Evolutionary conservation across 306 rosid genomes (phyloP), one percentile per base, ranked within the genome.

Genomic region (Quercus agrifolia): DNA sequence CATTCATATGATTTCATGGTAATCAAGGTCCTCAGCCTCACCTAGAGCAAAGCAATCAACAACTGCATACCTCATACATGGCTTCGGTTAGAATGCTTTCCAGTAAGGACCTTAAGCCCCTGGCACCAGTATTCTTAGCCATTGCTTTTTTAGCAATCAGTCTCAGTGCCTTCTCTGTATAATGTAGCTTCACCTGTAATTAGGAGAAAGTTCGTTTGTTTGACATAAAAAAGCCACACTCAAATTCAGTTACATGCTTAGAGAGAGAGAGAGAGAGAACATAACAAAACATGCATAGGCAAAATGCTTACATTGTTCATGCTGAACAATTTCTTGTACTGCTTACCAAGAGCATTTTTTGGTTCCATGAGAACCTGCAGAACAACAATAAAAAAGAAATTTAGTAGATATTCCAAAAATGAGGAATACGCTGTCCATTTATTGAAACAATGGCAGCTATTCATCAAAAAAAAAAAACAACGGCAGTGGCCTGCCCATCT

Each of bases 91-190:
- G 90, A 82, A 89, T 89, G 84, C 71, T 88, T 87, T 94, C 99
- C 33, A 94, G 80, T 71, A 94, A 58, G 63, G 99, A 88, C 85
- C 99, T 92, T 77, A 92, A 85, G 62, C 99, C 99, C 83, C 99
- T 90, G 55, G 99, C 99, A 71, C 99, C 97, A 1, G 99, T 94
- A 83, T 94, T 94, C 87, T 92, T 94, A 51, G 89, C 87, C 95
- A 94, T 91, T 38, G 99, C 97, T 84, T 91, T 92, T 78, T 87
- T 82, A 61, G 99, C 95, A 84, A 92, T 87, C 67, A 83, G 76
- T 85, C 92, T 91, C 31, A 91, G 81, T 69, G 99, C 97, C 28
- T 86, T 88, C 55, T 86, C 95, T 2, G 89, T 84, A 77, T 71
- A 92, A 82, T 94, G 93, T 75, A 94, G 90, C 84, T 92, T 92